These are phyloP conservation scores for Tetratostichococcus sp. DNA, from an alignment of 139 green algal species.

Conservation along the genomic window DNA sequence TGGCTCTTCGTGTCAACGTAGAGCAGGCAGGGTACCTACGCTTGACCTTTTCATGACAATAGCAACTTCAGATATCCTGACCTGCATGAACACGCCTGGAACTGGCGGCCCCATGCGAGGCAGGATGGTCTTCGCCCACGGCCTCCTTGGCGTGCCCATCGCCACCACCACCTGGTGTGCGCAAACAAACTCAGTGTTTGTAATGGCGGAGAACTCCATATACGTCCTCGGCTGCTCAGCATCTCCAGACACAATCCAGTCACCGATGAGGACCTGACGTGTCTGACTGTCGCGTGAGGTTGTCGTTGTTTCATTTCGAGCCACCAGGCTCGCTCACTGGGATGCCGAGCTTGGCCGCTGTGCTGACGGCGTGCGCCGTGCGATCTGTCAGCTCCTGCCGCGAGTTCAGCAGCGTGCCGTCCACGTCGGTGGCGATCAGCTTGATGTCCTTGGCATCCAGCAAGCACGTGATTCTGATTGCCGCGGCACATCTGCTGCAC, in stretches of 20 bases:
- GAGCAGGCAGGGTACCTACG: no score
- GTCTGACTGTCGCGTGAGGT: no score
- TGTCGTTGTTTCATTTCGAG: not conserved
- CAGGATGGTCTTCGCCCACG: conserved; percentile 8
- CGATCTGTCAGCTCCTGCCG: conserved; percentile 51
- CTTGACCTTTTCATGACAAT: no score
- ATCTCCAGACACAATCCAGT: no score
- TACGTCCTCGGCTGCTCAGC: no score
- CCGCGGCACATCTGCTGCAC: no score
- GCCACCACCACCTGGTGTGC: conserved; percentile 68
- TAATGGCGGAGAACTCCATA: no score
- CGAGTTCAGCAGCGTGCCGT: conserved; percentile 73
- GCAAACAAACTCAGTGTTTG: no score
- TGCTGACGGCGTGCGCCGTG: conserved; percentile 37
- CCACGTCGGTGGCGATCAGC: conserved; percentile 70
- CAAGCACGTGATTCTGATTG: no score
- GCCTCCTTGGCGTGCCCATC: conserved; percentile 74
- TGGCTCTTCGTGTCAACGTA: no score
- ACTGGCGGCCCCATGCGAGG: conserved; percentile 14
- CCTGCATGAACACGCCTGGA: conserved; percentile 32
- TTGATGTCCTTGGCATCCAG: conserved; percentile 24
- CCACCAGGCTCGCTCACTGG: not conserved
- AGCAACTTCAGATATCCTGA: no score
- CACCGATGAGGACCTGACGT: no score
- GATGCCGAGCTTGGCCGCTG: not conserved